Evolutionary conservation across 2,329 filamentous ascomycete genomes (phyloP).

Genomic region (Cucurbitaria berberidis): DNA sequence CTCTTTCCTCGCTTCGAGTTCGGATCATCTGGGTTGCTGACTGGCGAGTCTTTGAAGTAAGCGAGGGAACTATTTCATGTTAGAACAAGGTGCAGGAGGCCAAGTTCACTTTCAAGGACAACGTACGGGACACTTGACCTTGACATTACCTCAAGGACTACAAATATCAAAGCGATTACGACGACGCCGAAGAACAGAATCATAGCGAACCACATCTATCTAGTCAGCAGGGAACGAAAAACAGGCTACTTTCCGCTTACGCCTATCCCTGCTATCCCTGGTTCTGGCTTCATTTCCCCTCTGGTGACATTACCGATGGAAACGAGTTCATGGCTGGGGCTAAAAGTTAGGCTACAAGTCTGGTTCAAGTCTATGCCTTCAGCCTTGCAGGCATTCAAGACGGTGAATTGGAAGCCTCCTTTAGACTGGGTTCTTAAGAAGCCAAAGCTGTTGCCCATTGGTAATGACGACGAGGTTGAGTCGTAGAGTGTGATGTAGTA

Average conservation of each 20-base stretch:
- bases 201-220: slow-evolving; percentile 5
- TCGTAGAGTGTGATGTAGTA: neutral
- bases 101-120: neutral
- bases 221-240: neutral
- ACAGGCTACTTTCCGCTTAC: neutral
- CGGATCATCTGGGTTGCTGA: neutral
- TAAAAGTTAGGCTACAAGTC: slow-evolving; percentile 1
- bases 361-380: slow-evolving; percentile 3
- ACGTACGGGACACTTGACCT: slow-evolving; percentile 1
- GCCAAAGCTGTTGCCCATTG: slow-evolving; percentile 6
- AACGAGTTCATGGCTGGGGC: neutral
- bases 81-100: too few species aligned
- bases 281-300: slow-evolving; percentile 1
- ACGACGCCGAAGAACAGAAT: slow-evolving; percentile 4
- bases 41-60: slow-evolving; percentile 1
- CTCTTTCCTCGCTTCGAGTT: neutral
- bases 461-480: neutral
- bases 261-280: slow-evolving; percentile 3
- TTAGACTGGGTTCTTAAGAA: slow-evolving; percentile 1
- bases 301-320: slow-evolving; percentile 4
- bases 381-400: slow-evolving; percentile 1
- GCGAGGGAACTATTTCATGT: slow-evolving; percentile 1
- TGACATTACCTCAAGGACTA: neutral
- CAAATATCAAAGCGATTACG: slow-evolving; percentile 1
- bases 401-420: slow-evolving; percentile 3